phyloP scores from a whole-genome alignment of 352 stramenopile species.

The Ochromonadaceae sp. region DNA sequence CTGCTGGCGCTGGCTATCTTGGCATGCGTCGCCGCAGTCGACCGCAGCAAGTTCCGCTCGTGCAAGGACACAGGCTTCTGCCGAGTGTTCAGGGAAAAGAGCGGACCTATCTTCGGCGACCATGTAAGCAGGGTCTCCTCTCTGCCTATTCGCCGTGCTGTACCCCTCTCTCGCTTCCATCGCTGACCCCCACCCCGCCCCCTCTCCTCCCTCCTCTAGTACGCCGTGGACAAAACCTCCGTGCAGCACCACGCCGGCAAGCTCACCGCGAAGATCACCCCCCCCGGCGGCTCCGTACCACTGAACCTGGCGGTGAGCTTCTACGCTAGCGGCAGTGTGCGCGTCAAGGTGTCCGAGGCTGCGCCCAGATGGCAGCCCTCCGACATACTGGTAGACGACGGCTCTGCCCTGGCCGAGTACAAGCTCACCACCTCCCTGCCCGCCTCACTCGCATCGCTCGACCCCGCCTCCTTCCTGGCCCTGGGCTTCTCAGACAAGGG shows the following conservation, averaged over 20 bases:
- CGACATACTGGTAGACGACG: slow-evolving; percentile 22
- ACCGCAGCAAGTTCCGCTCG: slow-evolving; percentile 93
- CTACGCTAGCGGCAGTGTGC: slow-evolving; percentile 20
- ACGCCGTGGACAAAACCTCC: slow-evolving; percentile 8
- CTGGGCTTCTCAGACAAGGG: not conserved
- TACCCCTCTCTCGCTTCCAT: too few relatives aligned
- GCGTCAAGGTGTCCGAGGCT: slow-evolving; percentile 21
- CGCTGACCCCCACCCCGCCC: too few relatives aligned
- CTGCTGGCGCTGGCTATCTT: not conserved
- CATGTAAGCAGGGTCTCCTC: not conserved
- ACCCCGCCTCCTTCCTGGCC: not conserved
- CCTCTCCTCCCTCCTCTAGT: too few relatives aligned
- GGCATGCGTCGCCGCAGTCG: slow-evolving; percentile 48
- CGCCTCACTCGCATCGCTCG: too few relatives aligned
- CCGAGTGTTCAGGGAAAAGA: slow-evolving; percentile 46
- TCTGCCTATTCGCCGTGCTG: too few relatives aligned
- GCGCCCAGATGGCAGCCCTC: slow-evolving; percentile 16
- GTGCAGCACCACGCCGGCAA: slow-evolving; percentile 6
- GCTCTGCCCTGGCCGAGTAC: slow-evolving; percentile 2
- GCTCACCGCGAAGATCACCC: slow-evolving; percentile 15
- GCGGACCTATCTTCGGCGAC: slow-evolving; percentile 4
- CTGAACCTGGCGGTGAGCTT: slow-evolving; percentile 24
- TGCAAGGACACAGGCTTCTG: slow-evolving; percentile 96
- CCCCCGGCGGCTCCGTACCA: not conserved
- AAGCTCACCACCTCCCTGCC: not conserved